Base-by-base conservation (phyloP, 2,329 filamentous ascomycete genomes). In the Pseudocercospora vitis region DNA sequence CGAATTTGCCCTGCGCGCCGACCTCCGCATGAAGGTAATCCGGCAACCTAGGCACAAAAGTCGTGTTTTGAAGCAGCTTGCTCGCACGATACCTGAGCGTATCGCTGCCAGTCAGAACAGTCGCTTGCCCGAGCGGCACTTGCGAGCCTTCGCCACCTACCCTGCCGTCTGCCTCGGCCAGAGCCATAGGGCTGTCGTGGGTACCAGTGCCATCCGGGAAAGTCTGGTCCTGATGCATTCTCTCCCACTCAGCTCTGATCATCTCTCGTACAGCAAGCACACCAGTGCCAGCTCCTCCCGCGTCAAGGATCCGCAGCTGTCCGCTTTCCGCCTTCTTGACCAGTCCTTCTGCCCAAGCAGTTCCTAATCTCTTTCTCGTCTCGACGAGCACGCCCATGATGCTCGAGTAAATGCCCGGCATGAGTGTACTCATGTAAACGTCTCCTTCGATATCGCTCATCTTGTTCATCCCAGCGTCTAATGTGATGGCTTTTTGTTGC, bases 21-120 rank as follows among this genome's bases (percentile, higher is more conserved):
- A 61, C 58, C 18, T 80, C 76, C 52, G 85, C 76, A 16, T 80
- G 77, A 21, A 90, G 72, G 59, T 92, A 91, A 65, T 97, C 90
- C 0, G 94, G 94, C n/a, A 97, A 75, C 3, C 91, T 85, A 6
- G 92, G 91, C 6, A 99, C 78, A 67, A 99, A 96, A 0, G 88
- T 95, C 0, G 94, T 97, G 68, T 96, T 87, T 31, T 95, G 81
- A 9, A 99, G 76, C 58, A 97, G 81, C 14, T 77, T 78, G 60
- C 90, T 89, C 19, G 90, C 78, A 26, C 91, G 86, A 52, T 88
- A 78, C 14, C 91, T 84, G 23, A 99, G 76, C 2, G 83, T 75
- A 57, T 90, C 83, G 0, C 89, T 88, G 0, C 85, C 90, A 2
- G 88, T 84, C 2, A 97, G 74, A 1, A 95, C 91, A 0, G 89